These are phyloP conservation scores for Polygonum maritimum DNA, from an alignment of 148 eudicot genomes.

Conservation along the genomic window DNA sequence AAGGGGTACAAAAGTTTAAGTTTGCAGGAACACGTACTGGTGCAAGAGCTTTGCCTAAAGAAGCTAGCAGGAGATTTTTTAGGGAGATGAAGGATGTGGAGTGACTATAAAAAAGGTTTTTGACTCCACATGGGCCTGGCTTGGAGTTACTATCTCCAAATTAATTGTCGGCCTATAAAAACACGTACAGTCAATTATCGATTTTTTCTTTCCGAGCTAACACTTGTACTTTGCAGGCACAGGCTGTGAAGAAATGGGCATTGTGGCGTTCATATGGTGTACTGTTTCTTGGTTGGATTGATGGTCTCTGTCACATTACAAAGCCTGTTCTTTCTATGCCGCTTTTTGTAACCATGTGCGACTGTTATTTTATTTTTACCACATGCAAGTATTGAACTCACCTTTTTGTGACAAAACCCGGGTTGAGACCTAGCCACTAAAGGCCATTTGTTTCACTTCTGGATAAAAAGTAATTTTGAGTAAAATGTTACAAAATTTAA, in stretches of 20 bases:
- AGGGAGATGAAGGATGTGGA: neutral
- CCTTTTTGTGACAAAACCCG: no score
- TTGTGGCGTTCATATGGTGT: neutral
- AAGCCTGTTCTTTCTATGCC: neutral
- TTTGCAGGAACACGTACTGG: neutral
- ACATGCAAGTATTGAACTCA: no score
- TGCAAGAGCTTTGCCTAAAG: neutral
- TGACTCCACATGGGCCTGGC: constrained; percentile 43
- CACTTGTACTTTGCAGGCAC: neutral
- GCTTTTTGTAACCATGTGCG: neutral
- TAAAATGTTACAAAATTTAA: no score
- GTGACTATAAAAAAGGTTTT: neutral
- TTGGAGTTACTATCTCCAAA: constrained; percentile 40
- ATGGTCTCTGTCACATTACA: neutral
- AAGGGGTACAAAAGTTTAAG: neutral
- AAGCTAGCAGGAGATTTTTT: neutral
- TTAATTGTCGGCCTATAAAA: constrained; percentile 20
- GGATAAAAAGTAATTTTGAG: no score
- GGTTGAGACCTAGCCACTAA: no score
- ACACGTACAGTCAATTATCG: neutral
- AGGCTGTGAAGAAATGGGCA: constrained; percentile 9
- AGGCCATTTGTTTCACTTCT: no score
- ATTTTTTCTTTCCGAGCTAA: neutral
- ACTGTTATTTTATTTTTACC: neutral
- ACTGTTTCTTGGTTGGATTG: constrained; percentile 5